Base-by-base conservation (phyloP, 2,329 filamentous ascomycete species). In the Aspergillus vadensis region DNA sequence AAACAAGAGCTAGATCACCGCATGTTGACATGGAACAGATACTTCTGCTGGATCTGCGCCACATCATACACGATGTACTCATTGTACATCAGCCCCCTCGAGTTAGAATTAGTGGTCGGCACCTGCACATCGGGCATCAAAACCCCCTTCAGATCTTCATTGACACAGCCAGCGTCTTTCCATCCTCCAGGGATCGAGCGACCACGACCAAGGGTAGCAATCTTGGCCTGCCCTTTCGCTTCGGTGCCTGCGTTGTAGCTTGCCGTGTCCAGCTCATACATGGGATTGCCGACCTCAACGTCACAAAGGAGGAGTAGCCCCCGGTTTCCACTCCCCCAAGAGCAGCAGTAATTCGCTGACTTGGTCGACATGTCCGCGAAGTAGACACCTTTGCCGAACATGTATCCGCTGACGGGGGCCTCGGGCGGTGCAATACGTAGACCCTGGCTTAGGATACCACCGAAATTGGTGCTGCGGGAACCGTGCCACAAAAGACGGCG, bases 331-430 rank as follows among this genome's bases (percentile, higher is more conserved):
- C 88, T 90, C 61, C 79, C 83, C 65, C 77, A 72, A 0, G 86
- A 73, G 55, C 76, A 83, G 72, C 91, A 95, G 78, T 96, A 96
- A 68, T 86, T 86, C 15, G 91, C 91, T 2, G 89, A 92, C 77
- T 96, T 96, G 72, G 86, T 89, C 0, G 87, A 89, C 83, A 92
- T 92, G 69, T 96, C 91, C 2, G 91, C 91, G 2, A 96, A 84
- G 72, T 96, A 96, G 50, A 96, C 90, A 48, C 92, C 92, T 75
- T 96, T 96, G 59, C 89, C 92, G 67, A 96, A 96, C 90, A 94
- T 94, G 79, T 94, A 92, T 1, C 91, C 91, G 4, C 82, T 85
- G 0, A 87, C 87, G 0, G 91, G 92, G 0, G 92, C 92, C 74
- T 96, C 80, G 1, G 79, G 79, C 0, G 92, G 92, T 6, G 92